phyloP scores from a whole-genome alignment of 73 alveolate genomes.

The Urostyla sp. region DNA sequence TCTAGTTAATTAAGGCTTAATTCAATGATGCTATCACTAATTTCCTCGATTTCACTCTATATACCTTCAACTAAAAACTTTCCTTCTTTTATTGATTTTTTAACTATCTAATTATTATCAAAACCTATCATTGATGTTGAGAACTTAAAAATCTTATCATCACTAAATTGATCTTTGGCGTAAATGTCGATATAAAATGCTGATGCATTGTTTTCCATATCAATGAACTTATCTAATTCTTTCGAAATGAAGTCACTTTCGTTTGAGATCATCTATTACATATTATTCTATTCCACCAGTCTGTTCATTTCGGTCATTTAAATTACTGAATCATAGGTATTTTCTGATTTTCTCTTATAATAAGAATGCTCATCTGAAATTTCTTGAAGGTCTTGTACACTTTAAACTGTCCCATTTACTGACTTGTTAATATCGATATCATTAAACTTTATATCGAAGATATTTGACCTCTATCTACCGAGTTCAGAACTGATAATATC shows the following conservation, averaged over 20 bases:
- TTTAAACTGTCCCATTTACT: background rate
- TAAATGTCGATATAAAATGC: background rate
- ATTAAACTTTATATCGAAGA: slow-evolving; percentile 28
- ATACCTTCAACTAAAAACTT: background rate
- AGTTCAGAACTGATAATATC: background rate
- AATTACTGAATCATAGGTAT: background rate
- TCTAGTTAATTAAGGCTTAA: background rate
- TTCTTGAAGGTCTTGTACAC: background rate
- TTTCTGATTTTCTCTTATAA: no score
- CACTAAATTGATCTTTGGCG: background rate
- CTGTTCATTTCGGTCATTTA: no score
- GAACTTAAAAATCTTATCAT: background rate
- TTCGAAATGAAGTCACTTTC: background rate
- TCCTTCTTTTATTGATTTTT: background rate
- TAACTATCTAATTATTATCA: background rate
- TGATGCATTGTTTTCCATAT: no score
- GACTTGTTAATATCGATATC: slow-evolving; percentile 34
- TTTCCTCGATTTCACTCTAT: background rate
- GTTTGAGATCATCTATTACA: background rate
- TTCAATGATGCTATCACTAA: background rate
- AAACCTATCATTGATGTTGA: background rate
- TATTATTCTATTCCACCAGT: background rate
- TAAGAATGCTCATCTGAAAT: background rate
- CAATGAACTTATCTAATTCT: background rate
- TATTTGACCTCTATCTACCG: background rate